These are phyloP conservation scores for Colletotrichum magnum DNA, from an alignment of 2,329 filamentous ascomycete species.

Conservation along the genomic window DNA sequence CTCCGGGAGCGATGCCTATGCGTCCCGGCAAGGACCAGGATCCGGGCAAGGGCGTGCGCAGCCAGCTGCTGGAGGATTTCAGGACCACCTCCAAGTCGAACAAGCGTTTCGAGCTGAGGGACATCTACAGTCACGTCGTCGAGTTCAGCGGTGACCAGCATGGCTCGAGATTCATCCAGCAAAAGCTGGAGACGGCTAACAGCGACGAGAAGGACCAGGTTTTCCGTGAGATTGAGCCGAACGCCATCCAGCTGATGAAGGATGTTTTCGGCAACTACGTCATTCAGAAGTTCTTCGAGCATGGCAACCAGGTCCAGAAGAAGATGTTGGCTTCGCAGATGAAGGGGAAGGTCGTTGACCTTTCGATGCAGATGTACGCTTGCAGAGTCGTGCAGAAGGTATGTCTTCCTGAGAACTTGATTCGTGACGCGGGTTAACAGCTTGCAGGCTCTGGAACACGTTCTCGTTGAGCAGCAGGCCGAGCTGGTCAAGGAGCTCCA, in stretches of 20 bases:
- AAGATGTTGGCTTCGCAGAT: constrained; percentile 87
- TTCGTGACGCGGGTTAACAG: constrained; percentile 14
- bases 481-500: constrained; percentile 87
- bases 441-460: constrained; percentile 83
- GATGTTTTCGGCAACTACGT: constrained; percentile 99
- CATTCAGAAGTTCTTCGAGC: constrained; percentile 97
- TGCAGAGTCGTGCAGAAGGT: constrained; percentile 97
- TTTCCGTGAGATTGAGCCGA: constrained; percentile 88
- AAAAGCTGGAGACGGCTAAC: constrained; percentile 91
- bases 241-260: constrained; percentile 90
- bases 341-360: constrained; percentile 83
- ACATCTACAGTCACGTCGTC: constrained; percentile 89
- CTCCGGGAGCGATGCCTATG: constrained; percentile 48
- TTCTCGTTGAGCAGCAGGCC: constrained; percentile 92
- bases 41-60: constrained; percentile 73
- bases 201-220: constrained; percentile 95
- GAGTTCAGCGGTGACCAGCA: constrained; percentile 98
- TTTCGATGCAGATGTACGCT: constrained; percentile 92
- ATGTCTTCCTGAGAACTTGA: constrained; percentile 40
- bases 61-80: constrained; percentile 84
- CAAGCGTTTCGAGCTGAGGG: constrained; percentile 84
- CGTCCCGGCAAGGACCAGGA: constrained; percentile 69
- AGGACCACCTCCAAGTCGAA: constrained; percentile 80
- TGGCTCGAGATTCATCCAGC: constrained; percentile 95
- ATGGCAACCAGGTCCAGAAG: constrained; percentile 95